Conservation (phyloP, 495 filamentous ascomycete species). For the Melanomma pulvis-pyrius region DNA sequence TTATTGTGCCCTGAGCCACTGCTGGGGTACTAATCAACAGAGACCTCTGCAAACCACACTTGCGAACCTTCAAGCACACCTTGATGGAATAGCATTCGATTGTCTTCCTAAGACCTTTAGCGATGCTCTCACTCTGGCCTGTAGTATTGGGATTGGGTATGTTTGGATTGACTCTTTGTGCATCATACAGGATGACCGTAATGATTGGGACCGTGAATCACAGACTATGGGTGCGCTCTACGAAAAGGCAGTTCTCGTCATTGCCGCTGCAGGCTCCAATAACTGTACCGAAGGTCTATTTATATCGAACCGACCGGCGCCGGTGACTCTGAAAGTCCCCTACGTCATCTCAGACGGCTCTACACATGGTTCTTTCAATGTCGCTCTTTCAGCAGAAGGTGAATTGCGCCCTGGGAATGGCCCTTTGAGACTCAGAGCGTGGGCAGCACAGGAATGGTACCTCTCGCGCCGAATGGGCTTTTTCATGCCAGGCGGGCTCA, state of each 20-base stretch:
- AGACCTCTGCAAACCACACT: neutral
- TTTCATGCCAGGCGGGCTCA: constrained; percentile 5
- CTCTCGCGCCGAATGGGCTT: neutral
- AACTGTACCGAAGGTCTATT: constrained; percentile 4
- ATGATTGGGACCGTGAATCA: constrained; percentile 15
- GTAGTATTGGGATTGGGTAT: neutral
- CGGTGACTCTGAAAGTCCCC: neutral
- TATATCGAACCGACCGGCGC: neutral
- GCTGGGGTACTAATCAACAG: constrained; percentile 9
- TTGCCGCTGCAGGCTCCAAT: constrained; percentile 3
- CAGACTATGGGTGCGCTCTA: constrained; percentile 12
- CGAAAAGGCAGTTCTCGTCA: constrained; percentile 3
- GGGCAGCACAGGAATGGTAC: constrained; percentile 15
- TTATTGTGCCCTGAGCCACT: constrained; percentile 18
- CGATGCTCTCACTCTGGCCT: constrained; percentile 4
- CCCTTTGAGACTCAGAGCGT: neutral
- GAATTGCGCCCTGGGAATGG: neutral
- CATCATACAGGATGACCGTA: constrained; percentile 14
- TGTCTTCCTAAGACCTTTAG: constrained; percentile 5
- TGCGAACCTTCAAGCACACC: neutral
- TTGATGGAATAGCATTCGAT: neutral
- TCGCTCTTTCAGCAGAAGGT: neutral
- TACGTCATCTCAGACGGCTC: neutral
- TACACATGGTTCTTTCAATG: neutral
- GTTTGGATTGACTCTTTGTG: constrained; percentile 22